A percentile compares a stretch with the other conserved stretches of the same genome.
These are phyloP conservation scores for Trifolium subterraneum DNA, from an alignment of 306 rosid genomes.

Conservation along the genomic window DNA sequence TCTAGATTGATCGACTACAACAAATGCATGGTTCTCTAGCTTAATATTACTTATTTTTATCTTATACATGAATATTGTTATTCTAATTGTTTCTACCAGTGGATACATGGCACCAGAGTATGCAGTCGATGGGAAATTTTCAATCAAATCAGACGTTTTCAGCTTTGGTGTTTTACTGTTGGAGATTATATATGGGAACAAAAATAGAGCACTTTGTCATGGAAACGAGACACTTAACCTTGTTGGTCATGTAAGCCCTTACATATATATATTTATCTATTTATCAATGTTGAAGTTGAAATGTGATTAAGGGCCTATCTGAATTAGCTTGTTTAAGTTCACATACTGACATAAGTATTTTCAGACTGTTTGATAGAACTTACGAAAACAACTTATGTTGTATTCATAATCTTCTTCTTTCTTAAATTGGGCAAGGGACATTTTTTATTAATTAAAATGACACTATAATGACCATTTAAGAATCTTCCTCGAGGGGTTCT, in stretches of 20 bases:
- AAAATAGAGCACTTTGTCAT: conserved; percentile 50
- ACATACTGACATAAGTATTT: too few relatives aligned
- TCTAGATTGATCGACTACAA: background rate
- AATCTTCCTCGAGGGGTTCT: too few relatives aligned
- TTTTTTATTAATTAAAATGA: too few relatives aligned
- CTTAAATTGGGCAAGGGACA: too few relatives aligned
- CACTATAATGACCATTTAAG: too few relatives aligned
- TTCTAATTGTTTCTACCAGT: conserved; percentile 17
- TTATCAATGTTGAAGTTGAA: background rate
- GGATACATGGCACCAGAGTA: conserved; percentile 73
- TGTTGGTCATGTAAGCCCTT: conserved; percentile 55
- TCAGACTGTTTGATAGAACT: too few relatives aligned
- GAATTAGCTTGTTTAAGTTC: too few relatives aligned
- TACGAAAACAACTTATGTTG: too few relatives aligned
- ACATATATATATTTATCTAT: background rate
- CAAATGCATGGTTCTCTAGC: background rate
- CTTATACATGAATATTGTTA: background rate
- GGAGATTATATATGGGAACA: conserved; percentile 59
- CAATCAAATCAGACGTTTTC: conserved; percentile 48
- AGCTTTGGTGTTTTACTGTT: conserved; percentile 55
- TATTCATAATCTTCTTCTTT: too few relatives aligned
- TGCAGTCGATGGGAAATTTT: conserved; percentile 56
- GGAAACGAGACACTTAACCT: conserved; percentile 51
- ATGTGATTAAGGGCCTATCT: background rate
- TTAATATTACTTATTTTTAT: background rate